Conservation (phyloP, 768 basidiomycete genomes). For the Candolleomyces efflorescens region DNA sequence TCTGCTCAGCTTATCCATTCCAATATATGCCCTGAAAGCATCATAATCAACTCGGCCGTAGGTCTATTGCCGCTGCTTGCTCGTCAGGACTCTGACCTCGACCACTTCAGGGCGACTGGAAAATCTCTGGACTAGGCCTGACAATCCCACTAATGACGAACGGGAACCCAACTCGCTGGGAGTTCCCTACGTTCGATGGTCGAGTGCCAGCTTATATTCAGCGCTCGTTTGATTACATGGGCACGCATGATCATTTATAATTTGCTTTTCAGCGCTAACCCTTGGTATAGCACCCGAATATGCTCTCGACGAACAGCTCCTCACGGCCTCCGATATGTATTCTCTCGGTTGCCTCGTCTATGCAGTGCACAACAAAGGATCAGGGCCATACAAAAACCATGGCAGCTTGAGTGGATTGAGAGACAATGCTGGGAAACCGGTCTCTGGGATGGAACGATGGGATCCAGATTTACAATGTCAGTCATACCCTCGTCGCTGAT, state of each 20-base stretch:
- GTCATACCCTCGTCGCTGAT: constrained; percentile 1
- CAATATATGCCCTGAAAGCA: constrained; percentile 81
- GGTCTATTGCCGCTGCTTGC: constrained; percentile 19
- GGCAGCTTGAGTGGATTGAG: constrained; percentile 68
- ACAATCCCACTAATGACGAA: constrained; percentile 74
- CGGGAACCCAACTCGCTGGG: constrained; percentile 78
- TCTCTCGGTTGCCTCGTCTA: constrained; percentile 89
- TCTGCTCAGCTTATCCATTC: constrained; percentile 91
- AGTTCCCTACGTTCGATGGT: constrained; percentile 85
- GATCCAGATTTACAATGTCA: constrained; percentile 74
- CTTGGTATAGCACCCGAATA: constrained; percentile 79
- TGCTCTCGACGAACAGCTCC: constrained; percentile 81
- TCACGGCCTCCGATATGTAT: constrained; percentile 90
- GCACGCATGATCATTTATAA: constrained; percentile 35
- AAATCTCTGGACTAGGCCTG: constrained; percentile 84
- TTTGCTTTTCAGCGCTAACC: not conserved
- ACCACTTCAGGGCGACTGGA: constrained; percentile 89
- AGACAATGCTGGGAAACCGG: constrained; percentile 60
- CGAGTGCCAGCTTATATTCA: constrained; percentile 78
- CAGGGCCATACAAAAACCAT: constrained; percentile 83
- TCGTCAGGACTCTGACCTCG: not conserved
- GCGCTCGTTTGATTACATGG: constrained; percentile 93
- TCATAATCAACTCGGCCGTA: constrained; percentile 87
- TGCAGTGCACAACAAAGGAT: constrained; percentile 86
- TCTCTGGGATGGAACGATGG: constrained; percentile 58